Base-by-base conservation (phyloP, 176 grass and related monocot genomes). In the Juncus effusus region DNA sequence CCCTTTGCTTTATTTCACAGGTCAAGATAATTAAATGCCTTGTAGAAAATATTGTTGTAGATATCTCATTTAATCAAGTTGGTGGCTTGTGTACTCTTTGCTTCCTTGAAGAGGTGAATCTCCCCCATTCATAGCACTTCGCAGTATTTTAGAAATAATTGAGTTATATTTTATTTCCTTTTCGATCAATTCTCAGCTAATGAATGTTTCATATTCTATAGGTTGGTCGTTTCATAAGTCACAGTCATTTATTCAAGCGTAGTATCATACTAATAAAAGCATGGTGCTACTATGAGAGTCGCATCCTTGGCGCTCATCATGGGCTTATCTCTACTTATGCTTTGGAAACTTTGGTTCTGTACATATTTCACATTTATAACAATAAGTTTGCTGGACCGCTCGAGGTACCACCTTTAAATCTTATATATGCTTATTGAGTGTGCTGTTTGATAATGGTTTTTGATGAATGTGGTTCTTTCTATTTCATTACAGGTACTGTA, bases 321-420 rank as follows among this genome's bases (percentile, higher is more conserved):
- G 92, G 92, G 54, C 92, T 96, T 62, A 96, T 96, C 74, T 96
- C 92, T 83, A 96, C 92, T 76, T 96, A 96, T 7, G 92, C 92
- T 63, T 81, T 96, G 82, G 92, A 96, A 79, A 96, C 82, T 6
- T 79, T 96, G 67, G 92, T 96, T 85, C 82, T 96, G 67, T 96
- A 96, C 77, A 91, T 96, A 71, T 96, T 96, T 81, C 92, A 96
- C 56, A 81, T 96, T 39, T 96, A 88, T 57, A 83, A 91, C 77
- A 96, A 96, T 67, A 78, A 65, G 58, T 96, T 91, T 80, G 65
- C 84, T 51, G 92, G 92, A 49, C 92, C 92, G 13, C 92, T 96
- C 73, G 92, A 96, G 92, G 92, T 96, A 74, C 64, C 11, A 74
- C 80, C 10, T 52, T 69, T 56, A 47, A 47, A 47, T 47, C 44